Conservation (phyloP, 2,329 filamentous ascomycete species). For the Trichocomaceae sp. region DNA sequence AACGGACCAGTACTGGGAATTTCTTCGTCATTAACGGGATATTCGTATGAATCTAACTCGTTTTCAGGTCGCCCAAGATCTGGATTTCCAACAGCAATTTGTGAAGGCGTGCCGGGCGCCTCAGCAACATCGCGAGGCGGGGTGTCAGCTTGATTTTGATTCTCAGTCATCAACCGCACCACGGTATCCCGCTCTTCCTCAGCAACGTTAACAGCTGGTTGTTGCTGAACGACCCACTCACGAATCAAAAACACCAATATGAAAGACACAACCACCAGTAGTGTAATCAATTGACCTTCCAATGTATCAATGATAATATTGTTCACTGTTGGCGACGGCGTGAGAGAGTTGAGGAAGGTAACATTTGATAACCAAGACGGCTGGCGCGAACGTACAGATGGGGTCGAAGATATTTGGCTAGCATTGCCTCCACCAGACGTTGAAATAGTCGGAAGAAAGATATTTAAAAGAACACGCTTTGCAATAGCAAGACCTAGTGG, state of each 20-base stretch:
- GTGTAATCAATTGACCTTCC: conserved; percentile 89
- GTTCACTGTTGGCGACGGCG: conserved; percentile 66
- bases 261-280: conserved; percentile 85
- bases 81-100: background rate
- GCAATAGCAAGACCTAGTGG: conserved; percentile 42
- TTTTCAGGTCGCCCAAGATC: conserved; percentile 13
- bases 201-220: conserved; percentile 82
- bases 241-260: conserved; percentile 95
- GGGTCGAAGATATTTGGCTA: conserved; percentile 22
- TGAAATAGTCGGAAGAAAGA: conserved; percentile 28
- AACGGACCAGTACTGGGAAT: background rate
- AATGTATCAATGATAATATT: conserved; percentile 72
- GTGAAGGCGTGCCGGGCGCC: conserved; percentile 11
- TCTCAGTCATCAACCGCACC: conserved; percentile 39
- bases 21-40: conserved; percentile 8
- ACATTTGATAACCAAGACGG: conserved; percentile 54
- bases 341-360: conserved; percentile 50
- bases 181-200: conserved; percentile 48
- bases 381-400: conserved; percentile 29
- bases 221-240: conserved; percentile 97
- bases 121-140: conserved; percentile 15
- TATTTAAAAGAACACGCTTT: conserved; percentile 37
- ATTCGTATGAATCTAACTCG: conserved; percentile 11
- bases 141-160: conserved; percentile 27
- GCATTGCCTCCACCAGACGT: conserved; percentile 21